Base-by-base conservation (phyloP, 805 yeast genomes). In the Saturnispora silvae region DNA sequence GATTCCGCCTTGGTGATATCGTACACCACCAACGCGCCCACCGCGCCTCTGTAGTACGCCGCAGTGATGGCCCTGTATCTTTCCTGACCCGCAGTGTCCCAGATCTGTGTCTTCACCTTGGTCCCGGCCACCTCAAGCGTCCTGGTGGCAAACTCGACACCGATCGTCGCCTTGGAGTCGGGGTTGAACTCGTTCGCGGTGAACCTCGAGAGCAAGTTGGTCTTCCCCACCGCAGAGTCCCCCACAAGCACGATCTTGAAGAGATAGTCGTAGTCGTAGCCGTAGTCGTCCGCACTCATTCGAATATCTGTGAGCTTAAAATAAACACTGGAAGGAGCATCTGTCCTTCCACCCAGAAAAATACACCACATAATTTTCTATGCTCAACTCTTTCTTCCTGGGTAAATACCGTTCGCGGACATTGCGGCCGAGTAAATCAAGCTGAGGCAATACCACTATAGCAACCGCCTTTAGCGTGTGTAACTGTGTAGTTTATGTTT, bases 81-180 rank as follows among this genome's bases (percentile, higher is more conserved):
- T 62, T 89, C 98, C 66, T 89, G 98, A 44, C 98, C 98, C 2
- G 98, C 98, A 26, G 98, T 89, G 61, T 89, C 98, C 98, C 98
- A 89, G 49, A 86, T 80, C 61, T 85, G 94, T 4, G 94, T 89
- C 59, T 83, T 84, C 49, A 83, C 80, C 56, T 84, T 65, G 53
- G 81, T 81, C 30, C 85, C 86, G 47, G 81, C 89, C 44, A 82
- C 77, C 51, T 81, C 89, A 40, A 92, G 77, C 3, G 96, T 87
- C 59, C 96, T 73, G 17, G 97, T 92, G 31, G 97, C 97, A 65
- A 89, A 89, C 61, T 92, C 98, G 35, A 92, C 98, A 33, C 98
- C 98, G 55, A 89, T 89, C 20, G 98, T 89, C 37, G 94, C 81
- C 60, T 92, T 78, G 14, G 92, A 78, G 58, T 92, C 97, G 46